phyloP scores from a whole-genome alignment of 306 rosid species.

The Cercis canadensis region DNA sequence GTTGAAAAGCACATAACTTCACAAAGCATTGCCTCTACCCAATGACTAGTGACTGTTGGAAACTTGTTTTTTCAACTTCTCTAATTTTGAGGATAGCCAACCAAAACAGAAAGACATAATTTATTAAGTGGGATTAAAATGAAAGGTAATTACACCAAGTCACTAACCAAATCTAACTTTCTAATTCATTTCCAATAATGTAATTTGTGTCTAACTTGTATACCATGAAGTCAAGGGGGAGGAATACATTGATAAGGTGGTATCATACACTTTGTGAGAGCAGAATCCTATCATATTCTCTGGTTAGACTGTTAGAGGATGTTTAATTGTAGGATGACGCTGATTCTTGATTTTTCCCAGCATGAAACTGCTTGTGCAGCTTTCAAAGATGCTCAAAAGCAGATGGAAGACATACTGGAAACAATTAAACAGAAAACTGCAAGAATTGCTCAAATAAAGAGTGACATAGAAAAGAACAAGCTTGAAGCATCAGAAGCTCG shows the following conservation, averaged over 20 bases:
- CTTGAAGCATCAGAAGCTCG: conserved; percentile 67
- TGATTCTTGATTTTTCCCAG: conserved; percentile 49
- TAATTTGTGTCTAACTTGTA: background rate
- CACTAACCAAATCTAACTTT: conserved; percentile 5
- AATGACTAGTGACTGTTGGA: background rate
- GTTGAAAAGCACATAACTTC: background rate
- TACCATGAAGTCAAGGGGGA: background rate
- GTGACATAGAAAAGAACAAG: conserved; percentile 69
- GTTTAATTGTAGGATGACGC: conserved; percentile 28
- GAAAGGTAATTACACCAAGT: conserved; percentile 3
- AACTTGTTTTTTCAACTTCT: background rate
- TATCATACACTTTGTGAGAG: background rate
- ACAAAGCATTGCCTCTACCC: background rate
- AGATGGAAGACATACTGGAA: conserved; percentile 67
- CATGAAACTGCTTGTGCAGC: conserved; percentile 82
- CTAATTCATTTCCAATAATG: background rate
- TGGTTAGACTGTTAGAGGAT: conserved; percentile 3
- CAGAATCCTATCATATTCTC: no score
- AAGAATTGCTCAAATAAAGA: conserved; percentile 56
- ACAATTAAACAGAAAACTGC: conserved; percentile 57
- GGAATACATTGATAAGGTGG: conserved; percentile 2
- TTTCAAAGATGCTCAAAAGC: conserved; percentile 72
- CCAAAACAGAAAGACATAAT: conserved; percentile 2
- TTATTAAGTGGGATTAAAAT: conserved; percentile 1
- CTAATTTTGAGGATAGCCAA: background rate